Base-by-base conservation (phyloP, 75 land plant genomes). In the Sequoia sempervirens region DNA sequence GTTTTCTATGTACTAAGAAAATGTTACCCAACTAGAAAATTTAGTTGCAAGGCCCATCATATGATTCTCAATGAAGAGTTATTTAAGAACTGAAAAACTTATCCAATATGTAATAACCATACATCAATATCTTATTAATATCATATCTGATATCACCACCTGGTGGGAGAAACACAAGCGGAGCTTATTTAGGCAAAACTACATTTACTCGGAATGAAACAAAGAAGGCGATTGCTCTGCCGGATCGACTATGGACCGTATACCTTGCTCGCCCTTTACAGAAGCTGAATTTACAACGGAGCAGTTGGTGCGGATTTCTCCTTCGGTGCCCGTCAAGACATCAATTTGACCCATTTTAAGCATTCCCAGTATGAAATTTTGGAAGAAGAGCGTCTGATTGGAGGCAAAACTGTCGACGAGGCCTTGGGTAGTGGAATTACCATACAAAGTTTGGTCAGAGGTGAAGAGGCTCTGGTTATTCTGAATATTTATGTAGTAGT, bases 221-320 rank as follows among this genome's bases (percentile, higher is more conserved):
- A 5, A 20, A 20, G 20, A 56, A 56, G 61, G 6, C 23, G 5
- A 5, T 20, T 17, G 6, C 26, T 61, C n/a, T 61, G 6, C n/a
- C 8, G 66, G 28, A 26, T 61, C 66, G n/a, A 61, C 66, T 7
- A 61, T 20, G 66, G 66, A 23, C 0, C 66, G 66, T 20, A 61
- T 61, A 2, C 26, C 26, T 61, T 56, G 61, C 5, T 61, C 66
- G 9, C 6, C 66, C 9, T 11, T 13, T 50, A 37, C 38, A 26
- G 38, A 73, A 14, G 81, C 1, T 66, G 32, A 1, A 83, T 80
- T 83, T 18, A 14, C 26, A 23, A 23, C 38, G 12, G 79, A 37
- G 53, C 86, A 85, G 86, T 85, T 85, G 34, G 9, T 61, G 43
- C 86, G 85, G 30, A 85, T 85, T 26, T 52, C 34, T 40, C 86